Evolutionary conservation across 495 filamentous ascomycete species (phyloP).

Genomic region (Penicillium soppii): DNA sequence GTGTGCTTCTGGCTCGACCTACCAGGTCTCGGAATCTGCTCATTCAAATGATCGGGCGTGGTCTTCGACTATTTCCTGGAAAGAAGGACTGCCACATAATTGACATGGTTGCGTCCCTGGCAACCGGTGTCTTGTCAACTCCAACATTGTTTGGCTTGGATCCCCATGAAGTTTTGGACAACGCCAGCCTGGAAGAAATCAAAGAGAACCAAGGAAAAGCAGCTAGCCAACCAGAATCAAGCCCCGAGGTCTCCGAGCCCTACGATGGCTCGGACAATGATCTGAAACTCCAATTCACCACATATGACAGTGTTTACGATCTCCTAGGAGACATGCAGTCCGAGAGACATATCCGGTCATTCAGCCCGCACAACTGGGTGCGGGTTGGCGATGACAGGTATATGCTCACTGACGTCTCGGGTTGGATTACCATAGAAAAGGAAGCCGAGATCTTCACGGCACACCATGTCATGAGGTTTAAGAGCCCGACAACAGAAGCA

Average conservation of each 20-base stretch:
- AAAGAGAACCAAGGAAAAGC: conserved; percentile 30
- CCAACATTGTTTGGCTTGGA: conserved; percentile 94
- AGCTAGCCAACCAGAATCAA: neutral
- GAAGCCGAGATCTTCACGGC: conserved; percentile 27
- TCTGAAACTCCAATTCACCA: conserved; percentile 60
- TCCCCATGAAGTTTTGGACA: conserved; percentile 73
- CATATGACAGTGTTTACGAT: conserved; percentile 87
- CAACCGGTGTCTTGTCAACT: conserved; percentile 79
- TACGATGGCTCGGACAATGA: conserved; percentile 19
- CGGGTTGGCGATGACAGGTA: conserved; percentile 62
- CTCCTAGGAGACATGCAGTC: conserved; percentile 78
- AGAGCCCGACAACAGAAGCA: conserved; percentile 18
- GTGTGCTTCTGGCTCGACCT: conserved; percentile 82
- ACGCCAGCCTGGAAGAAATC: conserved; percentile 57
- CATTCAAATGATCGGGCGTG: conserved; percentile 96
- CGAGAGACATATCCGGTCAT: conserved; percentile 72
- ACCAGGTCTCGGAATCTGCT: conserved; percentile 88
- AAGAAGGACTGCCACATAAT: conserved; percentile 94
- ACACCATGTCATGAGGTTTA: conserved; percentile 35
- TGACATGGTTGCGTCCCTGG: conserved; percentile 87
- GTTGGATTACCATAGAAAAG: conserved; percentile 62
- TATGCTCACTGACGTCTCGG: conserved; percentile 53
- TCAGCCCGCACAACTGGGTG: conserved; percentile 81
- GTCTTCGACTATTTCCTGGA: conserved; percentile 74
- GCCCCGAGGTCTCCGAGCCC: neutral